Evolutionary conservation across 768 basidiomycete genomes (phyloP).

Genomic region (Lentinula edodes): DNA sequence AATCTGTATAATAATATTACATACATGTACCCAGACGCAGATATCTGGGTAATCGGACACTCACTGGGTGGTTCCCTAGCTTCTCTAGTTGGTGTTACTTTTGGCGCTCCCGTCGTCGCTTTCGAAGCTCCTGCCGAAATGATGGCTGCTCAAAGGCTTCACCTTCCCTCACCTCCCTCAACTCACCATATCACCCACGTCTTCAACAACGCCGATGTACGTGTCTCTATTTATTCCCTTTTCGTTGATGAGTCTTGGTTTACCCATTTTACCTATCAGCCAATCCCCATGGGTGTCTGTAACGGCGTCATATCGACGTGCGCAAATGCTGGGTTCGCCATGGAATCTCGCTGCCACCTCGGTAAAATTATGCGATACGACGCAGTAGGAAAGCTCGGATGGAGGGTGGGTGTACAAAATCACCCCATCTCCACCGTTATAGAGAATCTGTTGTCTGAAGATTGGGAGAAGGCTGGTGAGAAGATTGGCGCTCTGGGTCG

Average conservation of each 20-base stretch:
- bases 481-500: constrained; percentile 9
- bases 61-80: constrained; percentile 86
- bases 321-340: constrained; percentile 66
- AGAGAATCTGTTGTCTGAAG: constrained; percentile 43
- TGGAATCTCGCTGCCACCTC: constrained; percentile 86
- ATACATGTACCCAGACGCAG: constrained; percentile 82
- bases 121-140: constrained; percentile 83
- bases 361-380: constrained; percentile 83
- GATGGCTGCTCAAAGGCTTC: constrained; percentile 67
- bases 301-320: constrained; percentile 58
- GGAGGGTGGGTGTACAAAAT: constrained; percentile 71
- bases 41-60: constrained; percentile 87
- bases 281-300: constrained; percentile 83
- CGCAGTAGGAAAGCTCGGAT: constrained; percentile 73
- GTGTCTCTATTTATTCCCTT: constrained; percentile 11
- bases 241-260: neutral
- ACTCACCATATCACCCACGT: constrained; percentile 75
- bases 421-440: constrained; percentile 70
- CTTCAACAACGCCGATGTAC: constrained; percentile 83
- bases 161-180: constrained; percentile 67
- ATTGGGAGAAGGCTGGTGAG: constrained; percentile 20
- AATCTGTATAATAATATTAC: constrained; percentile 91
- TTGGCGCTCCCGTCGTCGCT: constrained; percentile 87
- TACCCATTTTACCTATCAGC: constrained; percentile 31
- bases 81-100: constrained; percentile 80